Base-by-base conservation (phyloP, 768 basidiomycete species). In the Tylopilus sp. region DNA sequence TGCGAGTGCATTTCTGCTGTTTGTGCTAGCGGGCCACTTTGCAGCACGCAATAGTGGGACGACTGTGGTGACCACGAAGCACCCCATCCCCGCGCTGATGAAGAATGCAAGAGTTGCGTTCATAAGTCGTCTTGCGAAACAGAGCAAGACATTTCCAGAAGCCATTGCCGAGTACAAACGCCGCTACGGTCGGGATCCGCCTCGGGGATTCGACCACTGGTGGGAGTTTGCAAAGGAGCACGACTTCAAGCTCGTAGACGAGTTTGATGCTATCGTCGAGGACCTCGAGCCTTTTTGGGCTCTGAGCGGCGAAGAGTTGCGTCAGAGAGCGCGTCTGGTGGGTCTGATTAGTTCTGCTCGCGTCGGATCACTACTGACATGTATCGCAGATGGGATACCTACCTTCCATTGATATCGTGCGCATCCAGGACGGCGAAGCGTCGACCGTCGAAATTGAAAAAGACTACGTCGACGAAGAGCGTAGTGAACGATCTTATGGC, bases 191-290 rank as follows among this genome's bases (percentile, higher is more conserved):
- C 81, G 89, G 33, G 72, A 82, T 31, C 97, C 97, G 6, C 96
- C 97, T 0, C 82, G 79, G 40, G 96, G 94, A 1, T 99, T 98
- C 58, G 95, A 93, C 64, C 72, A 79, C 26, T 98, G 96, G 96
- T 96, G 85, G 81, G 65, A 71, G 41, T 98, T 92, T 69, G 89
- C 86, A 14, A 73, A 79, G 67, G 75, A 82, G 52, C 80, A 92
- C 69, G 72, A 80, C 7, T 85, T 90, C 43, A 81, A 84, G 61
- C 82, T 98, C 72, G 76, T 89, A 6, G 96, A 98, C 68, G 96
- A 98, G 66, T 98, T 92, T 63, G 91, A 92, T 54, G 78, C 80
- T 6, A 76, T 96, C n/a, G 64, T 81, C 30, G 76, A 78, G 48
- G 96, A 98, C 66, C 71, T 99, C 45, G 82, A 78, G 22, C 94